Evolutionary conservation across 371 early-diverging fungal genomes (phyloP).

Genomic region (Mucor plumbeus): DNA sequence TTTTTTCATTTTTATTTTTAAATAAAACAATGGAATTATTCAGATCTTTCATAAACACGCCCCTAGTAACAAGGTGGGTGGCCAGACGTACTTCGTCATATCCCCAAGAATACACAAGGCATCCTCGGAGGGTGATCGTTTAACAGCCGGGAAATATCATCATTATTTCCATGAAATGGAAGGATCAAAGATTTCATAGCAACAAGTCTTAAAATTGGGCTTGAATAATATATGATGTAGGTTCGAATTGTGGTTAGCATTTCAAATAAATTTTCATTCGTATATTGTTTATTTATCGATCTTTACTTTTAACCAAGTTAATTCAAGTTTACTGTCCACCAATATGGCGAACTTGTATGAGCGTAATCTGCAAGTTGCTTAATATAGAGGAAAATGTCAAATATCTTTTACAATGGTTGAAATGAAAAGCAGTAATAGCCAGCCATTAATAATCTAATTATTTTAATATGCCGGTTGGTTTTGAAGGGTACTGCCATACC

Average conservation of each 20-base stretch:
- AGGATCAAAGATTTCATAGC: constrained; percentile 28
- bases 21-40: constrained; percentile 18
- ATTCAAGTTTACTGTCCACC: too few relatives aligned
- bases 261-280: too few relatives aligned
- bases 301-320: too few relatives aligned
- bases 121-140: constrained; percentile 26
- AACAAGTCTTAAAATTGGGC: background rate
- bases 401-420: too few relatives aligned
- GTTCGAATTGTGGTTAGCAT: background rate
- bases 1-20: constrained; percentile 18
- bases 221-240: background rate
- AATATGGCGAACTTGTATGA: too few relatives aligned
- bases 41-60: constrained; percentile 33
- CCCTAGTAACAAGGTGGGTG: constrained; percentile 37
- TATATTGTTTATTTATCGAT: too few relatives aligned
- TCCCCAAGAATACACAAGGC: constrained; percentile 19
- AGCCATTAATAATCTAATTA: too few relatives aligned
- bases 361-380: too few relatives aligned
- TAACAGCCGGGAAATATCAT: constrained; percentile 33
- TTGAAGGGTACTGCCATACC: too few relatives aligned
- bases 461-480: too few relatives aligned
- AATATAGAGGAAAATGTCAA: too few relatives aligned
- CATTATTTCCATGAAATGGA: constrained; percentile 43
- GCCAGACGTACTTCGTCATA: constrained; percentile 36
- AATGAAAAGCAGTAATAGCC: too few relatives aligned